phyloP scores from a whole-genome alignment of 257 asterid species.

The Echites panduratus region DNA sequence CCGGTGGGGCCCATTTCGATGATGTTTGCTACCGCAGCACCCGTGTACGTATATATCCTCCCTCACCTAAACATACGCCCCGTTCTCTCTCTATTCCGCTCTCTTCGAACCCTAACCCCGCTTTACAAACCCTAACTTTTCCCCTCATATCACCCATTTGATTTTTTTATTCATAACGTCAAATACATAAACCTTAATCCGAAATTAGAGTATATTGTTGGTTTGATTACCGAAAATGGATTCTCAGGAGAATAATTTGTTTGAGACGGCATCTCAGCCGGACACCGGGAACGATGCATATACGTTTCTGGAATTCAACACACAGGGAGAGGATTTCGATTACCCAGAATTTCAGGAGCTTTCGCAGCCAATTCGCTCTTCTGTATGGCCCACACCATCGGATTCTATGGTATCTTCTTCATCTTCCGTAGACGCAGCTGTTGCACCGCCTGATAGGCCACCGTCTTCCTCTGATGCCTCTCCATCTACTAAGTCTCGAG shows the following conservation, averaged over 20 bases:
- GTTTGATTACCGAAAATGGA: slow-evolving; percentile 33
- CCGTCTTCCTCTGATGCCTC: slow-evolving; percentile 60
- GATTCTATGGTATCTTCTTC: slow-evolving; percentile 40
- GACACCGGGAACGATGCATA: slow-evolving; percentile 89
- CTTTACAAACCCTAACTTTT: slow-evolving; percentile 8
- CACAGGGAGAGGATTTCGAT: slow-evolving; percentile 88
- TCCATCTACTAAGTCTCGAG: slow-evolving; percentile 45
- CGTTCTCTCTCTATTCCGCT: neutral
- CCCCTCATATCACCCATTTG: neutral
- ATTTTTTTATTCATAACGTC: neutral
- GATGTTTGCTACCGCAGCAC: slow-evolving; percentile 9
- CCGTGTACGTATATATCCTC: neutral
- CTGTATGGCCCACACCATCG: slow-evolving; percentile 78
- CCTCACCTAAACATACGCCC: neutral
- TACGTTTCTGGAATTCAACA: slow-evolving; percentile 86
- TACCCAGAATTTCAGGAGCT: slow-evolving; percentile 86
- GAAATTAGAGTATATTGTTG: neutral
- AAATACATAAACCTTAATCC: slow-evolving; percentile 19
- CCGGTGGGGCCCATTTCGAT: neutral
- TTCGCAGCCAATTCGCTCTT: slow-evolving; percentile 84
- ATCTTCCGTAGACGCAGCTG: slow-evolving; percentile 14
- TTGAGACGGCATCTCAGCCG: slow-evolving; percentile 94
- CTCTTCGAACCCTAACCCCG: slow-evolving; percentile 11
- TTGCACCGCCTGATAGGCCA: slow-evolving; percentile 33
- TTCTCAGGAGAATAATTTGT: slow-evolving; percentile 71